These are phyloP conservation scores for Lecanicillium sp. DNA, from an alignment of 2,329 filamentous ascomycete species.

Conservation along the genomic window DNA sequence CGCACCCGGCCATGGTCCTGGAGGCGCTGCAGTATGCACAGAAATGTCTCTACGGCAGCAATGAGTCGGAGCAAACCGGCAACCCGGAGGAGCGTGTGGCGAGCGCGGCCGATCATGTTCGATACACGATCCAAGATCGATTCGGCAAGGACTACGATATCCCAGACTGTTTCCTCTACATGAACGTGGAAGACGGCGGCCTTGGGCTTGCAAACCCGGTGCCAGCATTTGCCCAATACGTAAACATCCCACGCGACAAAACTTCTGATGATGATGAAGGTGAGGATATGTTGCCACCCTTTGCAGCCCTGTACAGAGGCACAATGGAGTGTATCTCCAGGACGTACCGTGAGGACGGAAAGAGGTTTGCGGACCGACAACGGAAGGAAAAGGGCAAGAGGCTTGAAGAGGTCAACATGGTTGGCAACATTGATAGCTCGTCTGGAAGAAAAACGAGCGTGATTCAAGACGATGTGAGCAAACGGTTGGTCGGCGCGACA, in stretches of 20 bases:
- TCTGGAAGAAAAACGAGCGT: too few relatives aligned
- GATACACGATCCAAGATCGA: conserved; percentile 37
- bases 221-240: conserved; percentile 4
- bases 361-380: background rate
- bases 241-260: conserved; percentile 1
- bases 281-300: background rate
- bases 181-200: conserved; percentile 30
- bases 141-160: conserved; percentile 33
- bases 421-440: too few relatives aligned
- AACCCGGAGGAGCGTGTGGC: conserved; percentile 49
- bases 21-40: conserved; percentile 7
- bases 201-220: conserved; percentile 29
- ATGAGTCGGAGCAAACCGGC: conserved; percentile 19
- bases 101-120: conserved; percentile 35
- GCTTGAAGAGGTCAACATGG: background rate
- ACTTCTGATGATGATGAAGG: background rate
- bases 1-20: conserved; percentile 5
- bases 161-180: conserved; percentile 33
- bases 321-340: conserved; percentile 1
- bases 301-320: background rate
- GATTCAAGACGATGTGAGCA: background rate
- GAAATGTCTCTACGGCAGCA: conserved; percentile 1
- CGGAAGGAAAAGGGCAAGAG: conserved; percentile 1
- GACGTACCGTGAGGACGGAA: conserved; percentile 3
- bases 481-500: background rate